phyloP scores from a whole-genome alignment of 1,284 basidiomycete genomes.

The Stygiomarasmius scandens region DNA sequence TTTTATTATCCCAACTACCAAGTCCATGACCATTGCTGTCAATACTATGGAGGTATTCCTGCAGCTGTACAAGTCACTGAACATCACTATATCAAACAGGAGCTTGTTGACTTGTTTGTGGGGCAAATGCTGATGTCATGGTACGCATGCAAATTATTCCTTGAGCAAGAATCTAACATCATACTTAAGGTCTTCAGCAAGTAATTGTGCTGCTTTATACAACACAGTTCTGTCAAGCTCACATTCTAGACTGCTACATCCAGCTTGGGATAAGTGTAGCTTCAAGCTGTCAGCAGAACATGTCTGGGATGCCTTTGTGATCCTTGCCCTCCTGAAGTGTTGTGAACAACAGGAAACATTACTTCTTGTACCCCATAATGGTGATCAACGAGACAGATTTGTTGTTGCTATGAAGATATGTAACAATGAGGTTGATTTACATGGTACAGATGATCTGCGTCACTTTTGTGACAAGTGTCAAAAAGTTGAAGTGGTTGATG shows the following conservation, averaged over 20 bases:
- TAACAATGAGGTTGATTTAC: not conserved
- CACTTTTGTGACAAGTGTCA: constrained; percentile 5
- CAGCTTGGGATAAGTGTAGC: not conserved
- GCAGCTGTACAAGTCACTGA: not conserved
- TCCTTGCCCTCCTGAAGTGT: not conserved
- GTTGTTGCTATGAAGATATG: not conserved
- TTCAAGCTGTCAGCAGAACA: constrained; percentile 24
- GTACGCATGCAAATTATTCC: too few species aligned
- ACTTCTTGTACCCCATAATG: constrained; percentile 2
- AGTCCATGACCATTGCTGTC: not conserved
- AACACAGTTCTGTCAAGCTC: not conserved
- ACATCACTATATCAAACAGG: not conserved
- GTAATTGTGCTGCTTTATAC: constrained; percentile 1
- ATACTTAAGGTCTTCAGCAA: constrained; percentile 1
- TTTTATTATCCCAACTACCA: constrained; percentile 3
- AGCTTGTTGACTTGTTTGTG: constrained; percentile 1
- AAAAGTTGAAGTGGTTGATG: not conserved
- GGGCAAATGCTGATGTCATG: constrained; percentile 3
- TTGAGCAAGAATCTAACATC: not conserved
- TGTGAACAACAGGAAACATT: not conserved
- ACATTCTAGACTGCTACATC: not conserved
- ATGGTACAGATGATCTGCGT: not conserved
- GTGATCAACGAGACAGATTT: not conserved
- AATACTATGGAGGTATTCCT: not conserved
- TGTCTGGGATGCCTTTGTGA: constrained; percentile 16